Evolutionary conservation across 768 basidiomycete species (phyloP), one percentile per base, ranked within the genome.

Genomic region (Exidia glandulosa): DNA sequence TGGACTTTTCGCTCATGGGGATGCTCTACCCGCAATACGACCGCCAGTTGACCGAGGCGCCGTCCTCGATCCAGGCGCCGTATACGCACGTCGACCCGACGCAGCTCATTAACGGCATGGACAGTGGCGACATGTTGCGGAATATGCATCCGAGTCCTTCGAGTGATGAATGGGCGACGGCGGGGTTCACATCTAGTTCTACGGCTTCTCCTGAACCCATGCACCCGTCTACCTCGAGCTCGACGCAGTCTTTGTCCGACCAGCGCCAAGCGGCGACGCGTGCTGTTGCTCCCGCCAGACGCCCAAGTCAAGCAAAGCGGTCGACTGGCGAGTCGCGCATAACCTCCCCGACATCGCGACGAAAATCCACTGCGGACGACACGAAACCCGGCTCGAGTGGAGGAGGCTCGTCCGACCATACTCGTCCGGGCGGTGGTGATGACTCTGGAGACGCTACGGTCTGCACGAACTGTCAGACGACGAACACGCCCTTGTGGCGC

Each of bases 391-490:
- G 31, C 9, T 6, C 7, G 6, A 23, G 16, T 7, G 33, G 13
- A 14, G 54, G 56, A 32, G 56, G 23, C 16, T 6, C 12, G 56
- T 14, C 33, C 14, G 23, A 23, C 10, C 52, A 14, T 10, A 25
- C 23, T 10, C 23, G 30, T 31, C 52, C 65, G 59, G 79, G 76
- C 64, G 59, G 75, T 29, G 75, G 70, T 47, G 77, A 76, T 55
- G 90, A 87, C 62, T 86, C 88, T 59, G 82, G 79, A 57, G 88
- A 90, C 52, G 78, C 80, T 60, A 96, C 92, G 2, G 76, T 89
- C 31, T 97, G 94, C 71, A 92, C 90, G 5, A 97, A 97, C 69
- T 97, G 94, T 72, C 86, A 90, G 66, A 97, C 94, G 59, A 94
- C 90, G 13, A 96, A 93, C 69, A 97, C 94, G 37, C 92, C 92